A percentile compares a stretch with the other conserved stretches of the same genome.
Evolutionary conservation across 768 basidiomycete genomes (phyloP).

Genomic region (Termitomyces sp.): DNA sequence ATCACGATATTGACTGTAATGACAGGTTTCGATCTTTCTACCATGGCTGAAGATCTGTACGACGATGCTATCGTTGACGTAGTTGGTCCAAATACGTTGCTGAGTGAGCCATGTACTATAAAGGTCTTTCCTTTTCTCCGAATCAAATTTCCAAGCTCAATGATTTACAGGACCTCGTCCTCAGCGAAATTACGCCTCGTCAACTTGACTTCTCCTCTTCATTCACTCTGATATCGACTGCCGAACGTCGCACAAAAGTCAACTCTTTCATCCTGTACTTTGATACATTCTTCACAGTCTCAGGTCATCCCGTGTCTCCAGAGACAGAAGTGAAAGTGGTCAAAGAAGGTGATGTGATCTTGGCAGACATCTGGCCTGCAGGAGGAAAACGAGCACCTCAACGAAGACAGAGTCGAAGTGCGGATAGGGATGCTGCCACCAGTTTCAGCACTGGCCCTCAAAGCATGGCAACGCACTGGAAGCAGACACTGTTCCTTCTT

Average conservation of each 20-base stretch:
- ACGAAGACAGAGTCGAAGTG: conserved; percentile 56
- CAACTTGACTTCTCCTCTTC: conserved; percentile 79
- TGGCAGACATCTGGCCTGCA: conserved; percentile 82
- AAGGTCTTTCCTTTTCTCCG: conserved; percentile 46
- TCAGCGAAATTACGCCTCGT: conserved; percentile 57
- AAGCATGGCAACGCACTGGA: conserved; percentile 93
- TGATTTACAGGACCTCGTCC: conserved; percentile 63
- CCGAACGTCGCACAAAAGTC: conserved; percentile 58
- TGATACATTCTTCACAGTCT: conserved; percentile 84
- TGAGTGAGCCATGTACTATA: conserved; percentile 60
- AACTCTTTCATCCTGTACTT: conserved; percentile 89
- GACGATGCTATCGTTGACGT: conserved; percentile 86
- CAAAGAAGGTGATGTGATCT: conserved; percentile 53
- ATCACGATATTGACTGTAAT: background rate
- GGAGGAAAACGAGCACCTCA: conserved; percentile 61
- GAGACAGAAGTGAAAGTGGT: conserved; percentile 51
- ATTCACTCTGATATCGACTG: conserved; percentile 71
- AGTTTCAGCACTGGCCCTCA: conserved; percentile 91
- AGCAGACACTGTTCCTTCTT: conserved; percentile 89
- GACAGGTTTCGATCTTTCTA: conserved; percentile 82
- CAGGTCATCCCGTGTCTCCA: conserved; percentile 49
- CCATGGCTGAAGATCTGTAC: conserved; percentile 73
- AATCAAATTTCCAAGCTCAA: background rate
- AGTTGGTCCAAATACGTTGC: conserved; percentile 58
- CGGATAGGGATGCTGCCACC: conserved; percentile 44